These are phyloP conservation scores for Saprolegnia parasitica DNA, from an alignment of 352 stramenopile species.

Conservation along the genomic window DNA sequence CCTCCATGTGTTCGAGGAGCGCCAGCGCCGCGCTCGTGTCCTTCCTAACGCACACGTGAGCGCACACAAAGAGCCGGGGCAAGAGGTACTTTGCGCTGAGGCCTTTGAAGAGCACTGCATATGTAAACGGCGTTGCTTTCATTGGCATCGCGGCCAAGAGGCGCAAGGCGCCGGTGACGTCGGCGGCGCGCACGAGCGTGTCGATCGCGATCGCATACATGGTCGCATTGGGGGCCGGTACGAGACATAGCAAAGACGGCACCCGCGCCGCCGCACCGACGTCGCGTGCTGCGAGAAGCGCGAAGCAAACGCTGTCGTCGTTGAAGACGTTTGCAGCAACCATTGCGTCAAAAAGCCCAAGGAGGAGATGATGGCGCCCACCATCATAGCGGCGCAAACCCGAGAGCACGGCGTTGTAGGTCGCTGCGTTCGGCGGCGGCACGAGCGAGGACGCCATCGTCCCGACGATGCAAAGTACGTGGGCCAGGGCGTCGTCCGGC, in stretches of 20 bases:
- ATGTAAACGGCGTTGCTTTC: background rate
- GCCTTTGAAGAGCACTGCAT: conserved; percentile 3
- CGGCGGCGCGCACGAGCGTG: background rate
- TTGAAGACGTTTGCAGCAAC: too few relatives aligned
- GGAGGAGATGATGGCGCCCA: background rate
- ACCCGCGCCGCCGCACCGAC: too few relatives aligned
- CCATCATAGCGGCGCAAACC: background rate
- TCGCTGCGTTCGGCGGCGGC: background rate
- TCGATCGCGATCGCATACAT: background rate
- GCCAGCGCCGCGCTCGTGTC: background rate
- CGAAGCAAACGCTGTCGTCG: too few relatives aligned
- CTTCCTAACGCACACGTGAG: background rate
- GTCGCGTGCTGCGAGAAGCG: too few relatives aligned
- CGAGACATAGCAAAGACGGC: too few relatives aligned
- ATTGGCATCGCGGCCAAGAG: conserved; percentile 3
- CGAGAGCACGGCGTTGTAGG: background rate
- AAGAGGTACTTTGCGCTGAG: background rate
- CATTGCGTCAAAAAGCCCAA: too few relatives aligned
- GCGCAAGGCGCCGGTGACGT: background rate
- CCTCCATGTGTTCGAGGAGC: conserved; percentile 3
- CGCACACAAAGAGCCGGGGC: background rate
- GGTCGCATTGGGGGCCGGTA: too few relatives aligned
- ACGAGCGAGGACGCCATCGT: background rate
- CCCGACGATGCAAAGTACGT: background rate
- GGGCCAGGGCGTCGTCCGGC: background rate